Evolutionary conservation across 2,329 filamentous ascomycete species (phyloP).

Genomic region (Pseudogymnoascus sp.): DNA sequence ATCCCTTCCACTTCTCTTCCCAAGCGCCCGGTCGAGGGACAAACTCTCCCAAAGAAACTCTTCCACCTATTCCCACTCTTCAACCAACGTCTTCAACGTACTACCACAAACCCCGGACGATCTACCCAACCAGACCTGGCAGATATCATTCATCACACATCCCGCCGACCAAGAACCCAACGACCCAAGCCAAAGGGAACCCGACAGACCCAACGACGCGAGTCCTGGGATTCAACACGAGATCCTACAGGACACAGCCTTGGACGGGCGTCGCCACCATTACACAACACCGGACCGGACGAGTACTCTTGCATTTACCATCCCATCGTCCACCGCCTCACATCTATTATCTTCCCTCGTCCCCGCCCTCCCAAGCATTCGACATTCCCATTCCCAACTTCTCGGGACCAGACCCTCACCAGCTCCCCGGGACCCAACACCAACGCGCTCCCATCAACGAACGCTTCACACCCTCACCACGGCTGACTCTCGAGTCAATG

Average conservation of each 20-base stretch:
- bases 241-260: background rate
- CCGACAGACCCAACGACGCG: background rate
- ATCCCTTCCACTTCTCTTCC: background rate
- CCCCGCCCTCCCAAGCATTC: background rate
- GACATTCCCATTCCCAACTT: background rate
- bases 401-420: background rate
- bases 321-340: background rate
- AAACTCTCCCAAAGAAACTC: background rate
- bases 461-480: background rate
- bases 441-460: background rate
- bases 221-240: background rate
- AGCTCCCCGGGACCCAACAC: background rate
- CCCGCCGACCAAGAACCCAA: background rate
- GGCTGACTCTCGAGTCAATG: background rate
- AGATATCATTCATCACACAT: background rate
- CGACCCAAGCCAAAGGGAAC: background rate
- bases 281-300: background rate
- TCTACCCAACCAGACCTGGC: background rate
- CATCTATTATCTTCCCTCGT: background rate
- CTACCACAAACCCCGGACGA: background rate
- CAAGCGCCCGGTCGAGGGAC: background rate
- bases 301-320: background rate
- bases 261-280: background rate
- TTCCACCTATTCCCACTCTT: background rate
- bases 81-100: background rate